Evolutionary conservation across 2,329 filamentous ascomycete species (phyloP).

Genomic region (Cryphonectria parasitica): DNA sequence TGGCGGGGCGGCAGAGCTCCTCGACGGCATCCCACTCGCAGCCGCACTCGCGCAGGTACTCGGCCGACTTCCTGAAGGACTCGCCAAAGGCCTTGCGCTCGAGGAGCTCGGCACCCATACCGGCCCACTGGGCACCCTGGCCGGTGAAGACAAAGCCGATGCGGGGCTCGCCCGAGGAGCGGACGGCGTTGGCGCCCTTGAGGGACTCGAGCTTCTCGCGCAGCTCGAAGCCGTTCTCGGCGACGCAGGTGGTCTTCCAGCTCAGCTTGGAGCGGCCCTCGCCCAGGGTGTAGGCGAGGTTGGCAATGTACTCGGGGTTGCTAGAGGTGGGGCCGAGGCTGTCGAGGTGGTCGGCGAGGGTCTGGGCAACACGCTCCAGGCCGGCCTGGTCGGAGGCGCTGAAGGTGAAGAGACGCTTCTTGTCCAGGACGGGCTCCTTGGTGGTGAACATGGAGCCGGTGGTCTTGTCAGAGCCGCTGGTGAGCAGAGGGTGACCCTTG

Average conservation of each 20-base stretch:
- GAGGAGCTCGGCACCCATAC: conserved; percentile 31
- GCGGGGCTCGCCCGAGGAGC: conserved; percentile 19
- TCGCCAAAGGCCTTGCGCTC: conserved; percentile 30
- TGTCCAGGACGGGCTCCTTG: conserved; percentile 29
- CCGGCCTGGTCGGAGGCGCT: conserved; percentile 42
- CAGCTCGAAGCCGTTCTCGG: conserved; percentile 49
- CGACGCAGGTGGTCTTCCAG: conserved; percentile 46
- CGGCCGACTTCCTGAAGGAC: conserved; percentile 20
- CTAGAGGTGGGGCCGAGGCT: conserved; percentile 36
- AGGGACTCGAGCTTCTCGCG: conserved; percentile 42
- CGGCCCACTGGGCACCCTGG: conserved; percentile 28
- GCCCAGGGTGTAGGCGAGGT: conserved; percentile 53
- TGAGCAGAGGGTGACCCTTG: conserved; percentile 25
- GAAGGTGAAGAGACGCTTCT: conserved; percentile 47
- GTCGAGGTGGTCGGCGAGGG: conserved; percentile 43
- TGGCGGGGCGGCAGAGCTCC: conserved; percentile 31
- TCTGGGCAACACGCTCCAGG: conserved; percentile 40
- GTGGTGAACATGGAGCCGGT: conserved; percentile 13
- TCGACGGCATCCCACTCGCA: conserved; percentile 29
- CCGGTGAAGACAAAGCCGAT: conserved; percentile 29
- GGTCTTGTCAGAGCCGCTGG: conserved; percentile 7
- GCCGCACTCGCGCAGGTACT: conserved; percentile 20
- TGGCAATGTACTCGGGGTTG: conserved; percentile 38
- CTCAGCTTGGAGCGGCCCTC: conserved; percentile 23
- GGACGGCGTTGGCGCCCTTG: conserved; percentile 21